Evolutionary conservation across 768 basidiomycete genomes (phyloP), one percentile per base, ranked within the genome.

Genomic region (Leccinellum rugosiceps): DNA sequence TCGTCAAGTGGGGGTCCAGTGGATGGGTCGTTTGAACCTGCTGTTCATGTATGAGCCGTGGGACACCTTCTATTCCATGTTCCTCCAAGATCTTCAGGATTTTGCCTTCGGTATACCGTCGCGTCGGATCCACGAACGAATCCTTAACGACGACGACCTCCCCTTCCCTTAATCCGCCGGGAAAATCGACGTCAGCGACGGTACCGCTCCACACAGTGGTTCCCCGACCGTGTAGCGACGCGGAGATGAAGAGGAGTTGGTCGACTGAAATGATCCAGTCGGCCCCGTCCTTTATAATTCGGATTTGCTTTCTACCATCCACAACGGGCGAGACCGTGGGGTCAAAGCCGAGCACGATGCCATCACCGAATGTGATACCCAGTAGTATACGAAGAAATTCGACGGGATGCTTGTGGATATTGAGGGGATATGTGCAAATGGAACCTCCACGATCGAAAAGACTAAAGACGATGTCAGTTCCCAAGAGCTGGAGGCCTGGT

Each of bases 381-480:
- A 56, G 38, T 3, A 43, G 17, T 5, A 56, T 43, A 2, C 9
- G 21, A 4, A 62, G 58, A 13, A 62, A 62, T 3, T 34, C 10
- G 7, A 34, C 23, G 1, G 62, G 56, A 3, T 34, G 14, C 2
- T 34, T 0, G 23, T 63, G 52, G 19, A 63, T 55, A 7, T 60
- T 11, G 15, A 62, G 35, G 3, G 21, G 25, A 6, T 19, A 17
- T 0, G 58, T 59, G 4, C 47, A 56, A 4, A 61, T 43, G 19
- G 56, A 60, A 2, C 53, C 59, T 3, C 53, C 53, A 2, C 32
- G 4, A 28, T 63, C 50, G 6, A 63, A 60, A 3, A 60, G 15
- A 0, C 30, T 50, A 1, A 63, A 32, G 13, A 57, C 25, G 30
- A 63, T 45, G 0, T 38, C 0, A 0, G 19, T 4, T 5, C 53